Evolutionary conservation across 73 alveolate species (phyloP), one percentile per base, ranked within the genome.

Genomic region (Paramecium bursaria): DNA sequence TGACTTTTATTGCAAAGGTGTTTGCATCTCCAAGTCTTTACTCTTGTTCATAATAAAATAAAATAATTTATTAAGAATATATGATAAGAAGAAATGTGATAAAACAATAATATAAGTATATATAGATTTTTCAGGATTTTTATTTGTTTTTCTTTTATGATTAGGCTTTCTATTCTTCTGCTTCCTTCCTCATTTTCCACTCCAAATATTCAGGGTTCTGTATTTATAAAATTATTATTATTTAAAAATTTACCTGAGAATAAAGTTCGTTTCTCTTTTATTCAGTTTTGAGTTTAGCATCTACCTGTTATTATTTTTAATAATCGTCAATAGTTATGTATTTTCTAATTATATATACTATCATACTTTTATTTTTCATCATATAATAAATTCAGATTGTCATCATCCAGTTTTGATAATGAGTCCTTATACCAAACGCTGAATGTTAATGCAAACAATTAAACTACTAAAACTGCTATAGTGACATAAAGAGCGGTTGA

Each of bases 361-460:
- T n/a, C 39, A 30, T 67, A 67, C 82, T 67, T 67, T 5, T 67
- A 53, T 67, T 67, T 67, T 27, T 67, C 82, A 67, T 67, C 55
- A 67, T 67, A 67, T 14, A 67, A 42, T n/a, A 67, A 35, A 15
- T 42, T 42, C n/a, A 9, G 7, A 39, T 67, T 67, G 6, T 67
- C 82, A 67, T 67, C 44, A n/a, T 67, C 60, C 53, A 35, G 49
- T 67, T 42, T 67, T 57, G n/a, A n/a, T 1, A 67, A 13, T 39
- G 82, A 67, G 22, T 67, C 55, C 21, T 44, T 67, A 67, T 67
- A 67, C 82, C 82, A 67, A 19, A 67, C 61, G 44, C 82, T 67
- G 22, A 67, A 67, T 11, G 44, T 2, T 25, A 67, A 67, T 7
- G 60, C 33, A 35, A 67, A 11, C n/a, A 67, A 0, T 35, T 67